These are phyloP conservation scores for Baeospora myosura DNA, from an alignment of 1,284 basidiomycete genomes.

Conservation along the genomic window DNA sequence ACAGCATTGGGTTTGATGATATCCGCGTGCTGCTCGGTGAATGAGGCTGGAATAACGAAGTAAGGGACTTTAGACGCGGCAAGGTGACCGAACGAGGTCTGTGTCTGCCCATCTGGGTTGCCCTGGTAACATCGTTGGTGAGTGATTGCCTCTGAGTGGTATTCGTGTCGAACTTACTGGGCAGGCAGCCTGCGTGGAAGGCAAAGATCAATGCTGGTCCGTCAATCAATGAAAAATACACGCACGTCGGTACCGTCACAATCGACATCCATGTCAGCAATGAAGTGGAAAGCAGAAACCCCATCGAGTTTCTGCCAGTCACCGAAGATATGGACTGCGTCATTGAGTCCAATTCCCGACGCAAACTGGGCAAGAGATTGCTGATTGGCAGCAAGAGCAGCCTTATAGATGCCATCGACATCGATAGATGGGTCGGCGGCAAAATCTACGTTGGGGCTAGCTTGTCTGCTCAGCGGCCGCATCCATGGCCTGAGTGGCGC, in stretches of 20 bases:
- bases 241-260: neutral
- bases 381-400: constrained; percentile 5
- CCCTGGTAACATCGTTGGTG: constrained; percentile 8
- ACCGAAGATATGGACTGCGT: constrained; percentile 14
- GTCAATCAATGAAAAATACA: neutral
- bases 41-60: constrained; percentile 17
- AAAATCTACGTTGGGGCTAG: constrained; percentile 1
- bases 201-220: no score
- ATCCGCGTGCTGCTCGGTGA: constrained; percentile 12
- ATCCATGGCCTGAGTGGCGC: no score
- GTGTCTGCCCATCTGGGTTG: constrained; percentile 16
- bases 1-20: constrained; percentile 17
- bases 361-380: constrained; percentile 1
- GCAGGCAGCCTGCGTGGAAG: no score
- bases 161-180: no score
- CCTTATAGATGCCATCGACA: constrained; percentile 5
- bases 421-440: constrained; percentile 10
- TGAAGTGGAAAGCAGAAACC: constrained; percentile 17
- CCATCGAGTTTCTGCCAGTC: constrained; percentile 14
- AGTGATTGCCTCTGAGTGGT: neutral
- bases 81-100: constrained; percentile 19
- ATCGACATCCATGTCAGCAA: constrained; percentile 17
- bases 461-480: no score
- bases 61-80: constrained; percentile 18
- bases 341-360: constrained; percentile 1